Evolutionary conservation across 345 rosid genomes (phyloP), one percentile per base, ranked within the genome.

Genomic region (Mallotus nudiflorus): DNA sequence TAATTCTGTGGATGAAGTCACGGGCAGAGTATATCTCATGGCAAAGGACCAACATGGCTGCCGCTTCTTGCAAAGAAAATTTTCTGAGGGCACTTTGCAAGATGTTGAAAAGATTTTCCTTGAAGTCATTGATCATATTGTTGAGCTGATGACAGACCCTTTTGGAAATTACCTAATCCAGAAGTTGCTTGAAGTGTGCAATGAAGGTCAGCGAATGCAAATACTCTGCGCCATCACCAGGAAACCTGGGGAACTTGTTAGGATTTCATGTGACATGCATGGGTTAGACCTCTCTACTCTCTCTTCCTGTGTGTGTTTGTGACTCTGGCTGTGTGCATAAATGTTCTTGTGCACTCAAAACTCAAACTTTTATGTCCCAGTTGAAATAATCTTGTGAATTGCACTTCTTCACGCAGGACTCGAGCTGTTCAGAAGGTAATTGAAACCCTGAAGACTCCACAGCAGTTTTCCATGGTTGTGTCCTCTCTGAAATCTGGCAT

Each of bases 21-120:
- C 74, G 28, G 86, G 86, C 71, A 86, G 62, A 77, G 85, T 89
- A 70, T 84, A 79, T 73, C 81, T 77, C 74, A 76, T 91, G 87
- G 89, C 91, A 0, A 91, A 87, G 71, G 97, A 88, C 66, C 97
- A 91, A 67, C 82, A 87, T 46, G 97, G 97, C 28, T 87, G 97
- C 74, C 87, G 89, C 37, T 87, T 84, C 78, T 64, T 91, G 71
- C 94, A 91, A 78, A 83, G 79, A 73, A 89, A 77, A 69, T 81
- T 91, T 76, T 81, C 85, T 1, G 94, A 86, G 81, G 89, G 83
- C 39, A 81, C 81, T 48, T 60, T 54, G 11, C 81, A 83, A 62
- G 92, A 87, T 76, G 79, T 91, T 19, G 88, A 85, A 64, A 83
- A 73, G 75, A 89, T 89, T 62, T 91, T 88, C 72, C 50, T 18